Evolutionary conservation across 148 eudicot species (phyloP), one percentile per base, ranked within the genome.

Genomic region (Chenopodium berlandieri): DNA sequence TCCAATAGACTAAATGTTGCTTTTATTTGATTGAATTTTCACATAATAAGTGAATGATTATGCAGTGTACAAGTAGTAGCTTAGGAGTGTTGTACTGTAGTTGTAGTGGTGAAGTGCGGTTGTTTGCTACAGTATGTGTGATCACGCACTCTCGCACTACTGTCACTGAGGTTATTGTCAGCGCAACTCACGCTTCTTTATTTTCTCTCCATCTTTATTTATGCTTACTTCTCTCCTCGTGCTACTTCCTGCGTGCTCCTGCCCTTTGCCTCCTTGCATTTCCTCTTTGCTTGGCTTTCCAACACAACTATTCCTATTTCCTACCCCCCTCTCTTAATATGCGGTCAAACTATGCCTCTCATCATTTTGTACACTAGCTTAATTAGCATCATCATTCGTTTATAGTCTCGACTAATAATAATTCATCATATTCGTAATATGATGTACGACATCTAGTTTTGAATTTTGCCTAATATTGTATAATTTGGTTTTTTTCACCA

Each of bases 111-210:
- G 75, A 73, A 20, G 23, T 14, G 17, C 66, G 37, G 71, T 67
- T 9, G 19, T 27, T 67, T 25, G 71, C 69, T 25, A 40, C 44
- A 40, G 44, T 40, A 27, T 66, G 17, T 66, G 19, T 56, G 62
- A 17, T 66, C 71, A 66, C 71, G 17, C 71, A 25, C 37, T 2
- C 17, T 9, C 71, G 31, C 71, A 27, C 69, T 56, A 67, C 71
- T 67, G 71, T 27, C 71, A 67, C 40, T 67, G 71, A 25, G 34
- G 9, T 70, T 14, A 40, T 31, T 84, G 86, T 84, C 86, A 84
- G 86, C 86, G 86, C 65, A 84, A 84, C 65, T 81, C 83, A 80
- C 80, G 86, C 86, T 72, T 69, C 19, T 56, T 75, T 6, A 13
- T 50, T 50, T 9, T 12, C 54, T 22, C 76, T 54, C 82, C 78